Conservation (phyloP, 2,329 filamentous ascomycete species). For the Aspergillus aculeatus region DNA sequence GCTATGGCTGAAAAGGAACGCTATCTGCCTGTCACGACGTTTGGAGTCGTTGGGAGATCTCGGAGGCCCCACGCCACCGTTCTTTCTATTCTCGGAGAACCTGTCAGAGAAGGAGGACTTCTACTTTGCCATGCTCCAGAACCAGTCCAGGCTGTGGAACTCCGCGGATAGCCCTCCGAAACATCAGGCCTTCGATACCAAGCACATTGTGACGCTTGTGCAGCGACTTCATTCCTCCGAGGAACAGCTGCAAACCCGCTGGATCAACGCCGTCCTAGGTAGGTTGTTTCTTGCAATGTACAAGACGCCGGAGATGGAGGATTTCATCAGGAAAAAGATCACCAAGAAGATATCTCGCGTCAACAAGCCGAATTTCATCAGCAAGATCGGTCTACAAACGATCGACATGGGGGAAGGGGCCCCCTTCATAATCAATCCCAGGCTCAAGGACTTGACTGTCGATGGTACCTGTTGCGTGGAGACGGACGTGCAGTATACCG, state of each 20-base stretch:
- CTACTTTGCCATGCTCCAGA: constrained; percentile 86
- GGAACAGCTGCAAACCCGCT: constrained; percentile 84
- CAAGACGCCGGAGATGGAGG: constrained; percentile 77
- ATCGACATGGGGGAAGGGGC: constrained; percentile 85
- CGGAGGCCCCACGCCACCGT: constrained; percentile 69
- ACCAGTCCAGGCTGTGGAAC: constrained; percentile 69
- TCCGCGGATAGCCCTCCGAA: constrained; percentile 60
- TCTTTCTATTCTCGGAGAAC: constrained; percentile 92
- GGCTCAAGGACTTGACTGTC: constrained; percentile 82
- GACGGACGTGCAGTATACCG: constrained; percentile 82
- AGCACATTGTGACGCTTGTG: constrained; percentile 84
- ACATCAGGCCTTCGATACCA: constrained; percentile 75
- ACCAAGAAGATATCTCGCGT: constrained; percentile 95
- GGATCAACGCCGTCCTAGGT: constrained; percentile 89
- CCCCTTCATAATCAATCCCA: constrained; percentile 84
- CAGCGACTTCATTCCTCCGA: constrained; percentile 89
- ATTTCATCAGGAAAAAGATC: constrained; percentile 77
- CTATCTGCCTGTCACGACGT: constrained; percentile 74
- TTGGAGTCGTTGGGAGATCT: constrained; percentile 53
- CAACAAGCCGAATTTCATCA: constrained; percentile 86
- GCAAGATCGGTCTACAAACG: constrained; percentile 74
- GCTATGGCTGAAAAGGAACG: constrained; percentile 92
- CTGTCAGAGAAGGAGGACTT: constrained; percentile 98
- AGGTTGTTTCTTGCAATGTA: constrained; percentile 85
- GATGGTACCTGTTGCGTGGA: constrained; percentile 88